Base-by-base conservation (phyloP, 495 filamentous ascomycete species). In the Aspergillus mulundensis region DNA sequence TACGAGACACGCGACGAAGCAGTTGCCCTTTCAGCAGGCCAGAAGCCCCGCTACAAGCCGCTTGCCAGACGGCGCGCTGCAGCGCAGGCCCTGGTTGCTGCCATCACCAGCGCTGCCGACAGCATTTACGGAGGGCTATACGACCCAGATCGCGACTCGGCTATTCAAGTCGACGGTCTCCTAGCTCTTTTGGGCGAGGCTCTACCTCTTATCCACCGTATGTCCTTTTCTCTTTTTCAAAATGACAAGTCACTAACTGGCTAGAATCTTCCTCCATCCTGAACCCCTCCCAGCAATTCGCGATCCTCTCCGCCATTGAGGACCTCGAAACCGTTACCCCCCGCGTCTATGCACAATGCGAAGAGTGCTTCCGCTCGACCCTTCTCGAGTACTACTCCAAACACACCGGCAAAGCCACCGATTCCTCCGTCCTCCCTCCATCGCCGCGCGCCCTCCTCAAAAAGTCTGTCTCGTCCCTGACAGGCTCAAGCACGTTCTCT, bases 61-160 rank as follows among this genome's bases (percentile, higher is more conserved):
- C 58, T 81, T 24, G 74, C 81, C 3, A 76, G 87, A 32, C 86
- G 83, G 54, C 78, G 77, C 46, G 83, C 84, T 56, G 90, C 90
- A 19, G 86, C 84, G 0, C 72, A 82, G 24, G 84, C 85, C n/a
- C 74, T 97, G 30, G 72, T 88, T 21, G 87, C 87, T 10, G 84
- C 94, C 47, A 88, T 95, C 63, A 76, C 82, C 46, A 94, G 89
- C 67, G 88, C 91, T 3, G 84, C 85, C 43, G 90, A 95, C 67
- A 91, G 88, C 61, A 95, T 97, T 63, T 85, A 87, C 53, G 92
- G 91, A 47, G 91, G 92, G 15, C 76, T 96, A 1, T 92, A 87
- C 63, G 91, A 96, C 65, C 85, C 87, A 30, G 75, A 81, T 23
- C 81, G 87, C 16, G 88, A 87, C 58, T 84, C 87, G 1, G 87